phyloP scores from a whole-genome alignment of 768 basidiomycete genomes.

The Tephrocybe sp. region DNA sequence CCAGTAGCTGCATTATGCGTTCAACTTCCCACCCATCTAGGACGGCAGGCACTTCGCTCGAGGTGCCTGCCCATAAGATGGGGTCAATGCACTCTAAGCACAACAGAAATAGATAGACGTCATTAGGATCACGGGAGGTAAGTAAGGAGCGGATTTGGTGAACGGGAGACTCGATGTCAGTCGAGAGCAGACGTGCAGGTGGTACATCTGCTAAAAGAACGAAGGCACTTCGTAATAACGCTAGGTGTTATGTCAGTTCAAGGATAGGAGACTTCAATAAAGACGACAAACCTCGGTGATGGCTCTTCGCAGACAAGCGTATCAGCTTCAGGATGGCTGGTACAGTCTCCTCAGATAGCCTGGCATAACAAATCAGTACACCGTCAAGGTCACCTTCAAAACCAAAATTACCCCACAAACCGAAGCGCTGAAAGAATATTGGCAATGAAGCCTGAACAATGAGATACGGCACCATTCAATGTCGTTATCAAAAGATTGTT shows the following conservation, averaged over 20 bases:
- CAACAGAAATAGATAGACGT: conserved; percentile 63
- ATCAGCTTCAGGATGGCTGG: conserved; percentile 25
- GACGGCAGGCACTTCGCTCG: conserved; percentile 44
- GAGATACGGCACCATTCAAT: neutral
- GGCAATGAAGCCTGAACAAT: conserved; percentile 18
- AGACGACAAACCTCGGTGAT: conserved; percentile 21
- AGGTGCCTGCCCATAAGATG: conserved; percentile 67
- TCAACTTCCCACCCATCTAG: conserved; percentile 78
- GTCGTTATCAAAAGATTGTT: conserved; percentile 11
- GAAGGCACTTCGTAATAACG: conserved; percentile 37
- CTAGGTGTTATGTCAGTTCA: conserved; percentile 18
- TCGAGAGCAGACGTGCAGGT: conserved; percentile 26
- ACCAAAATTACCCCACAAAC: conserved; percentile 25
- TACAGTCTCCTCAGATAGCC: conserved; percentile 24
- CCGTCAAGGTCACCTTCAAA: neutral
- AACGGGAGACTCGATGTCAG: conserved; percentile 33
- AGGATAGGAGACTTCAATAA: neutral
- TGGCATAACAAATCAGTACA: conserved; percentile 2
- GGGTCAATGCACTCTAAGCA: conserved; percentile 63
- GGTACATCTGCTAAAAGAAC: conserved; percentile 29
- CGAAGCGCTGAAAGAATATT: conserved; percentile 25
- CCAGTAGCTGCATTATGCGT: conserved; percentile 64
- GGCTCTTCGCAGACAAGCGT: conserved; percentile 20
- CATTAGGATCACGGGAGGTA: conserved; percentile 54
- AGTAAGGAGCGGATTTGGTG: conserved; percentile 57